Percentiles rank a stretch among this genome's conserved stretches.
Conservation (phyloP, 129 eudicot species). For the Tanacetum coccineum region DNA sequence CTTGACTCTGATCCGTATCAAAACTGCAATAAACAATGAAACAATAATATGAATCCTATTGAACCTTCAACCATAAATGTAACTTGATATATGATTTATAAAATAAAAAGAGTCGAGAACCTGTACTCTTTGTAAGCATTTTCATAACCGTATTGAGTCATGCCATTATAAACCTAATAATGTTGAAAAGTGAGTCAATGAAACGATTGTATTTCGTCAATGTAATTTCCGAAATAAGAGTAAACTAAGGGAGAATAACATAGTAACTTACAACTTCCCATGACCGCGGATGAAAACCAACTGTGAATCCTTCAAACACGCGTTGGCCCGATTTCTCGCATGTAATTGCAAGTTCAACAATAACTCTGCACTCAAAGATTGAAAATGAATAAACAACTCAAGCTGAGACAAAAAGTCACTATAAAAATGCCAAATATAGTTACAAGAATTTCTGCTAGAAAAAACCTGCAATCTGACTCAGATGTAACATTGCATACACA, state of each 20-base stretch:
- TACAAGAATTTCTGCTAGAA: conserved; percentile 12
- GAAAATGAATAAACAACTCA: conserved; percentile 7
- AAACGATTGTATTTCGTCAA: conserved; percentile 8
- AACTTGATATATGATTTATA: not conserved
- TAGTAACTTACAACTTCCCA: conserved; percentile 73
- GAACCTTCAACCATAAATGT: not conserved
- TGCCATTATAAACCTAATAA: conserved; percentile 81
- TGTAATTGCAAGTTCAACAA: conserved; percentile 79
- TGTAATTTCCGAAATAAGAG: conserved; percentile 1
- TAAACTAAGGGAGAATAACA: too few species aligned
- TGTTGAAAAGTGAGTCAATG: conserved; percentile 13
- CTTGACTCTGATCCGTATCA: conserved; percentile 62
- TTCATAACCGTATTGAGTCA: conserved; percentile 82
- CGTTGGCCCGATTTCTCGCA: conserved; percentile 71
- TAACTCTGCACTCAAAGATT: conserved; percentile 44
- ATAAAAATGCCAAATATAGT: not conserved
- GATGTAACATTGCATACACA: conserved; percentile 70
- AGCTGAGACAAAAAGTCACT: too few species aligned
- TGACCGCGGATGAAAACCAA: conserved; percentile 83
- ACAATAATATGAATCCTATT: not conserved
- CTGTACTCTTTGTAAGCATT: conserved; percentile 65
- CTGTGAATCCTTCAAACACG: conserved; percentile 91
- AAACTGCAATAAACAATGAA: conserved; percentile 50
- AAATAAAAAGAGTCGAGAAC: conserved; percentile 23
- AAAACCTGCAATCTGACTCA: conserved; percentile 83